phyloP scores from a whole-genome alignment of 1,139 yeast genomes.

The Protomyces inundatus region DNA sequence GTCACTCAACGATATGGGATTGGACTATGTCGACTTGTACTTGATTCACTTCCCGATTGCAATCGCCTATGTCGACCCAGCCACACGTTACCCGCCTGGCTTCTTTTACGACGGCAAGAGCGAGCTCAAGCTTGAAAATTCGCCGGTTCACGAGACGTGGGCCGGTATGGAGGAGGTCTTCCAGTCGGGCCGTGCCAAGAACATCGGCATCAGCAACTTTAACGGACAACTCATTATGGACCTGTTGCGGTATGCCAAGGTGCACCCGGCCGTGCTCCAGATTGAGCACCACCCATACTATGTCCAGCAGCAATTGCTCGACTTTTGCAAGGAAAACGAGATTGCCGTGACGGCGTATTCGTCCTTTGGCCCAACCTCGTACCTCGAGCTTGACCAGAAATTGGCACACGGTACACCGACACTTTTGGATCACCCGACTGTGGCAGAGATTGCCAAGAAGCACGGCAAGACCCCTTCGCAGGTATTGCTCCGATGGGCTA shows the following conservation, averaged over 20 bases:
- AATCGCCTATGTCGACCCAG: conserved; percentile 48
- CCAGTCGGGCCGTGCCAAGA: conserved; percentile 48
- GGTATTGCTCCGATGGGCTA: conserved; percentile 73
- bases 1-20: conserved; percentile 51
- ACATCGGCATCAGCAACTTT: conserved; percentile 81
- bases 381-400: conserved; percentile 38
- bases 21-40: conserved; percentile 56
- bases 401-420: conserved; percentile 28
- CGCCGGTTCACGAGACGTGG: conserved; percentile 42
- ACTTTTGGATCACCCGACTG: conserved; percentile 46
- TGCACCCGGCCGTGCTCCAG: conserved; percentile 76
- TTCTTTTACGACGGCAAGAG: conserved; percentile 57
- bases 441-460: conserved; percentile 51
- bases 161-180: conserved; percentile 71
- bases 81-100: conserved; percentile 63
- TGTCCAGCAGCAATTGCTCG: conserved; percentile 31
- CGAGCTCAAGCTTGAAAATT: conserved; percentile 47
- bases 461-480: conserved; percentile 55
- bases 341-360: conserved; percentile 32
- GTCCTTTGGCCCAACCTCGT: conserved; percentile 33
- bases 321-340: conserved; percentile 26
- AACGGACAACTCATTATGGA: conserved; percentile 70
- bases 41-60: conserved; percentile 64
- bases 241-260: conserved; percentile 61
- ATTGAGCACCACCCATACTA: conserved; percentile 53